phyloP scores from a whole-genome alignment of 2,329 filamentous ascomycete genomes.

The Scedosporium minutisporum region DNA sequence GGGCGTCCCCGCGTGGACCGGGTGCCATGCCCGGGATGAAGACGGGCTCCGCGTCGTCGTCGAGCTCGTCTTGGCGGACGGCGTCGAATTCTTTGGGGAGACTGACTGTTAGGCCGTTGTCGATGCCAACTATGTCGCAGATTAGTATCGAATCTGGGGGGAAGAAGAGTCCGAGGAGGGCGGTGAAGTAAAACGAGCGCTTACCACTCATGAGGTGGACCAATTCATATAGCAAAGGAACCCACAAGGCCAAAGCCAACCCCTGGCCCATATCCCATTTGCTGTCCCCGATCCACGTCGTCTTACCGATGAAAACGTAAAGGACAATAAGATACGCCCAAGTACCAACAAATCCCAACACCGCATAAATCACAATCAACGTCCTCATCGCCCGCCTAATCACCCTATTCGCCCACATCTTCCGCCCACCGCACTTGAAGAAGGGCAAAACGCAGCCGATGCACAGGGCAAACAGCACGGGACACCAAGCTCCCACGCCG shows the following conservation, averaged over 20 bases:
- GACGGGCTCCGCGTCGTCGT: neutral
- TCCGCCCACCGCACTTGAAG: neutral
- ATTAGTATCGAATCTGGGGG: neutral
- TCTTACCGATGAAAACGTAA: neutral
- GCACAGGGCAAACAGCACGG: neutral
- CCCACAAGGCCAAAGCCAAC: conserved; percentile 1
- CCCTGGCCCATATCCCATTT: conserved; percentile 2
- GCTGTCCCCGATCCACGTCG: neutral
- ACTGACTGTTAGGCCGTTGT: neutral
- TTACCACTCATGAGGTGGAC: neutral
- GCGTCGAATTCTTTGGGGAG: neutral
- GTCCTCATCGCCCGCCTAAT: neutral
- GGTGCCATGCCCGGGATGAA: neutral
- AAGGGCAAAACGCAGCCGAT: neutral
- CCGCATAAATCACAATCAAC: neutral
- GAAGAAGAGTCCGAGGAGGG: neutral
- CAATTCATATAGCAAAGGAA: conserved; percentile 1
- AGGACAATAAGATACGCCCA: neutral
- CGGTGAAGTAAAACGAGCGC: neutral
- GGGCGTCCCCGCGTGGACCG: neutral
- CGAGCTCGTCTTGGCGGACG: neutral
- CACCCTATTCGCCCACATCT: neutral
- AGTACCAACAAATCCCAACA: neutral
- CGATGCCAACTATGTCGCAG: neutral
- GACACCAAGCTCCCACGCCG: neutral